phyloP scores from a whole-genome alignment of 768 basidiomycete genomes.

The Termitomyces sp. region DNA sequence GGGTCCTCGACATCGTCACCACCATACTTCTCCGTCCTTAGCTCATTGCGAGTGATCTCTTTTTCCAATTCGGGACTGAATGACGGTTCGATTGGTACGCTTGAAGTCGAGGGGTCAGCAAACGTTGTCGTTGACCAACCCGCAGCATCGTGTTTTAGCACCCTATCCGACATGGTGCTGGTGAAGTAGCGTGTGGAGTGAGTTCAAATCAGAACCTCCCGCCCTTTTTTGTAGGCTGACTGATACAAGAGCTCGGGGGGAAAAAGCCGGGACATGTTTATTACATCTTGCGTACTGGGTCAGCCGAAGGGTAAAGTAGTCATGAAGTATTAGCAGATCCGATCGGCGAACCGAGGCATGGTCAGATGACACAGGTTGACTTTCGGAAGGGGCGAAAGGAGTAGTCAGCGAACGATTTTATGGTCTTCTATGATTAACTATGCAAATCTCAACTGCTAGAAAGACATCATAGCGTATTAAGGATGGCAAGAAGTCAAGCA shows the following conservation, averaged over 20 bases:
- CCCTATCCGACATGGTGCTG: constrained; percentile 5
- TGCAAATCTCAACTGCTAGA: no score
- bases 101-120: neutral
- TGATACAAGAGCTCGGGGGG: neutral
- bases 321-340: neutral
- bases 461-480: neutral
- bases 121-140: constrained; percentile 13
- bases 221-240: neutral
- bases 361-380: neutral
- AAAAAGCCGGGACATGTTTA: neutral
- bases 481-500: neutral
- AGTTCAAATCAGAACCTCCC: neutral
- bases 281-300: neutral
- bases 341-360: neutral
- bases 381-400: neutral
- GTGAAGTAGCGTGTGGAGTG: neutral
- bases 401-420: neutral
- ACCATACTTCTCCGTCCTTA: constrained; percentile 27
- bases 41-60: constrained; percentile 24
- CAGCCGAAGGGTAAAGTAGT: neutral
- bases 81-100: neutral
- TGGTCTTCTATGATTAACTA: neutral
- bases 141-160: constrained; percentile 4
- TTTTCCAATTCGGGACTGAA: constrained; percentile 16
- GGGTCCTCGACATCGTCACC: constrained; percentile 30